phyloP scores from a whole-genome alignment of 495 filamentous ascomycete genomes.

The Podospora bellae-mahoneyi region DNA sequence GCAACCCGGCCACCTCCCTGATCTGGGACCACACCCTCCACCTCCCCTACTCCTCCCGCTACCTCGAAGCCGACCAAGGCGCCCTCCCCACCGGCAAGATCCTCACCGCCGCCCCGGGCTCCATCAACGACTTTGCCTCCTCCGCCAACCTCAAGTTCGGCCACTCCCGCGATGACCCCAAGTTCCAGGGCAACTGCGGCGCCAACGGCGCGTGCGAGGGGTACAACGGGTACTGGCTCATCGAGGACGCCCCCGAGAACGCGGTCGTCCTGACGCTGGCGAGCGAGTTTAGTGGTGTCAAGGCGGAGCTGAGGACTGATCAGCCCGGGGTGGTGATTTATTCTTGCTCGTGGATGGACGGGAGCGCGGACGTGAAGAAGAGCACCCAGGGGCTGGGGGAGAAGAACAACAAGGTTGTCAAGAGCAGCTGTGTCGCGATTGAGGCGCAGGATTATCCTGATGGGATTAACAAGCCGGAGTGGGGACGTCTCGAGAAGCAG shows the following conservation, averaged over 20 bases:
- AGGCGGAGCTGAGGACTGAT: conserved; percentile 65
- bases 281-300: conserved; percentile 62
- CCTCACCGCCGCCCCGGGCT: conserved; percentile 50
- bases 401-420: conserved; percentile 43
- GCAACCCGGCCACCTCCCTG: conserved; percentile 51
- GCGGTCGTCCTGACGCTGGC: conserved; percentile 56
- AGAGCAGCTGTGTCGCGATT: conserved; percentile 59
- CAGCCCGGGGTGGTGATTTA: conserved; percentile 70
- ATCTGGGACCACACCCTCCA: conserved; percentile 70
- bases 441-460: conserved; percentile 71
- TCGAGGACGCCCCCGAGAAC: conserved; percentile 59
- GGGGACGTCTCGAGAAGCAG: conserved; percentile 58
- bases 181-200: conserved; percentile 65
- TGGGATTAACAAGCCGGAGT: conserved; percentile 72
- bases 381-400: conserved; percentile 62
- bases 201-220: conserved; percentile 63
- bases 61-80: conserved; percentile 65
- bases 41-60: conserved; percentile 67
- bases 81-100: conserved; percentile 73
- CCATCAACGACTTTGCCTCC: conserved; percentile 70
- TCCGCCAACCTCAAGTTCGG: conserved; percentile 59
- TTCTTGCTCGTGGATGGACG: conserved; percentile 67
- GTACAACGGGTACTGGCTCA: conserved; percentile 74
- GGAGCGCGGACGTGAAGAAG: conserved; percentile 50
- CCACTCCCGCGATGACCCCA: conserved; percentile 51